Percentiles rank a stretch among this genome's conserved stretches.
phyloP scores from a whole-genome alignment of 1,284 basidiomycete species.

The Cryptococcus sp. region DNA sequence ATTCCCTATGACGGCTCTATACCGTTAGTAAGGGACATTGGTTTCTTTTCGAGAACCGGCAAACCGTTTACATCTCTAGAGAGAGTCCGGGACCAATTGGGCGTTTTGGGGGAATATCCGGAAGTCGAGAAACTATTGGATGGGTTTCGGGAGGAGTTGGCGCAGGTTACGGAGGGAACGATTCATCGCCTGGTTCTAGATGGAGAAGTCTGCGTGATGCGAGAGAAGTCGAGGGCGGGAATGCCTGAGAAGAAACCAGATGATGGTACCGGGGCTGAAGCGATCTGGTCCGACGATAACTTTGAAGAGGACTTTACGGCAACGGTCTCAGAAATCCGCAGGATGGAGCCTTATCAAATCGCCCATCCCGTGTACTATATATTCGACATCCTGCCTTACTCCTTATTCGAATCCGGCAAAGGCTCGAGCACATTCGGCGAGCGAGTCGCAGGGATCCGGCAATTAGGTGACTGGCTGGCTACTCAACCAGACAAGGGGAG shows the following conservation, averaged over 20 bases:
- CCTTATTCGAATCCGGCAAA: conserved; percentile 11
- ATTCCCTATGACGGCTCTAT: conserved; percentile 7
- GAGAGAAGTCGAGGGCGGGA: conserved; percentile 5
- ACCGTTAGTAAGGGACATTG: conserved; percentile 6
- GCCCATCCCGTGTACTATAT: conserved; percentile 33
- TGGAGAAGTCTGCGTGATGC: conserved; percentile 44
- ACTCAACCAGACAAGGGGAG: conserved; percentile 10
- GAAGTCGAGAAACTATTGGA: conserved; percentile 14
- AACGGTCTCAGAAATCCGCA: conserved; percentile 31
- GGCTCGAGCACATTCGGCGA: conserved; percentile 22
- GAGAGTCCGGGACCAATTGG: conserved; percentile 22
- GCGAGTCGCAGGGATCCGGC: conserved; percentile 15
- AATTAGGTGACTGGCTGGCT: conserved; percentile 20
- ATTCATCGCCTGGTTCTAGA: conserved; percentile 43
- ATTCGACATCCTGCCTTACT: conserved; percentile 38
- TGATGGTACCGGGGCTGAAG: neutral
- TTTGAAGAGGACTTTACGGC: conserved; percentile 39
- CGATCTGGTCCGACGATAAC: conserved; percentile 10
- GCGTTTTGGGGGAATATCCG: conserved; percentile 10
- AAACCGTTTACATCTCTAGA: conserved; percentile 33
- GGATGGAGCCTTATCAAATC: conserved; percentile 16
- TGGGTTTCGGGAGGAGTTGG: neutral
- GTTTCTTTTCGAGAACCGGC: conserved; percentile 32
- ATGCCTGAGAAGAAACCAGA: conserved; percentile 4
- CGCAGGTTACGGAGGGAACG: neutral